Conservation (phyloP, 805 yeast genomes). For the Geotrichum ghanense region DNA sequence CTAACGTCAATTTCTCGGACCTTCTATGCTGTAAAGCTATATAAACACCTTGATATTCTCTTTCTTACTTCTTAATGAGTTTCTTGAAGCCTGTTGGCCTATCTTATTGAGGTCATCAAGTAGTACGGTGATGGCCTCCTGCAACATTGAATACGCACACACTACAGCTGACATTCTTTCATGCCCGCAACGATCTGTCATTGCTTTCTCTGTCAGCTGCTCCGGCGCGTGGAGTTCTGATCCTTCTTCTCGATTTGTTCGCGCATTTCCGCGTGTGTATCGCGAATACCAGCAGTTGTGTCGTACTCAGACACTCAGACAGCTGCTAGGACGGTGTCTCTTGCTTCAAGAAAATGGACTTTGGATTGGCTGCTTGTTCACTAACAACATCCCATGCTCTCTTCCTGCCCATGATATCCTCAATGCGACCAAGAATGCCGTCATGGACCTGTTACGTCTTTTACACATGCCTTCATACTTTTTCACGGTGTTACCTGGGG, state of each 20-base stretch:
- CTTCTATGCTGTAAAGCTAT: too few relatives aligned
- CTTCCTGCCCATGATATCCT: constrained; percentile 35
- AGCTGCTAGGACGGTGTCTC: constrained; percentile 44
- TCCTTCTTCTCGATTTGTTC: constrained; percentile 28
- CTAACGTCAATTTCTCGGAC: too few relatives aligned
- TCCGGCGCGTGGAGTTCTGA: neutral
- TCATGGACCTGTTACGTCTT: constrained; percentile 36
- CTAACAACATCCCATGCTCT: constrained; percentile 29
- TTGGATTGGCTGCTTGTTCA: constrained; percentile 59
- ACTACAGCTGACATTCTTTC: too few relatives aligned
- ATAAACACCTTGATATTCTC: too few relatives aligned
- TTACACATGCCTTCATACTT: constrained; percentile 14
- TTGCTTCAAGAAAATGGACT: constrained; percentile 30
- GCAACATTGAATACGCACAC: too few relatives aligned
- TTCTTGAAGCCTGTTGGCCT: too few relatives aligned
- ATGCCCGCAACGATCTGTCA: neutral
- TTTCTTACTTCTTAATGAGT: too few relatives aligned
- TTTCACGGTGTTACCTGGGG: neutral
- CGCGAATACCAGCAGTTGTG: constrained; percentile 37
- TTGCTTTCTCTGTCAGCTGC: neutral
- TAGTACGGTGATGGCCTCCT: too few relatives aligned
- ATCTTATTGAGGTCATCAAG: too few relatives aligned
- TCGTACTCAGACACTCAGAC: constrained; percentile 15
- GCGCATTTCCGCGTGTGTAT: constrained; percentile 47
- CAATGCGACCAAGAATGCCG: constrained; percentile 37